These are phyloP conservation scores for Tricholoma sp. DNA, from an alignment of 768 basidiomycete genomes.

Conservation along the genomic window DNA sequence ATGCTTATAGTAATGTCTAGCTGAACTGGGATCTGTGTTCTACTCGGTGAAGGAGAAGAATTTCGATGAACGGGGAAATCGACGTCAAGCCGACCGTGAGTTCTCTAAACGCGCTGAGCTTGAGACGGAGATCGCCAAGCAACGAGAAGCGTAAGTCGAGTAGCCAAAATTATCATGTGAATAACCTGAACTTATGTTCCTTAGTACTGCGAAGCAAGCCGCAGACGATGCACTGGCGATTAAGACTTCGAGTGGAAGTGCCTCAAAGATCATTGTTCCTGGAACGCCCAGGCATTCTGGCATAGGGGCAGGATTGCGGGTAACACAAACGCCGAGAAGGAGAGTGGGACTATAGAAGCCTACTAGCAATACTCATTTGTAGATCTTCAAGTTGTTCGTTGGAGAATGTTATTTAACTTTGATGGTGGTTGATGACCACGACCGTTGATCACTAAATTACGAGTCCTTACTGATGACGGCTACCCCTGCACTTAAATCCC, in stretches of 20 bases:
- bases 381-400: background rate
- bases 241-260: slow-evolving; percentile 47
- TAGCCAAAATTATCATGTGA: slow-evolving; percentile 7
- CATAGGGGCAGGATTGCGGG: slow-evolving; percentile 55
- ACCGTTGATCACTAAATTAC: background rate
- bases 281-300: slow-evolving; percentile 76
- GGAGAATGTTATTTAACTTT: too few species aligned
- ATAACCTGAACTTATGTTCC: background rate
- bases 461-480: slow-evolving; percentile 1
- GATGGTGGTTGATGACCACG: background rate
- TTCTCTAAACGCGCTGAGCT: slow-evolving; percentile 90
- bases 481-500: slow-evolving; percentile 18
- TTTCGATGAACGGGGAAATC: slow-evolving; percentile 83
- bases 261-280: slow-evolving; percentile 67
- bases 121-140: slow-evolving; percentile 85
- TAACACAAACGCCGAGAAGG: slow-evolving; percentile 72
- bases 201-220: slow-evolving; percentile 57
- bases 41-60: slow-evolving; percentile 98
- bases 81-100: slow-evolving; percentile 78
- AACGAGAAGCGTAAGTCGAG: slow-evolving; percentile 64
- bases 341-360: slow-evolving; percentile 59
- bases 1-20: slow-evolving; percentile 31
- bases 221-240: slow-evolving; percentile 54
- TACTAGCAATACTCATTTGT: background rate
- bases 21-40: slow-evolving; percentile 93